Percentiles rank a stretch among this genome's conserved stretches.
phyloP scores from a whole-genome alignment of 2,329 filamentous ascomycete genomes.

The Xylariales sp. region DNA sequence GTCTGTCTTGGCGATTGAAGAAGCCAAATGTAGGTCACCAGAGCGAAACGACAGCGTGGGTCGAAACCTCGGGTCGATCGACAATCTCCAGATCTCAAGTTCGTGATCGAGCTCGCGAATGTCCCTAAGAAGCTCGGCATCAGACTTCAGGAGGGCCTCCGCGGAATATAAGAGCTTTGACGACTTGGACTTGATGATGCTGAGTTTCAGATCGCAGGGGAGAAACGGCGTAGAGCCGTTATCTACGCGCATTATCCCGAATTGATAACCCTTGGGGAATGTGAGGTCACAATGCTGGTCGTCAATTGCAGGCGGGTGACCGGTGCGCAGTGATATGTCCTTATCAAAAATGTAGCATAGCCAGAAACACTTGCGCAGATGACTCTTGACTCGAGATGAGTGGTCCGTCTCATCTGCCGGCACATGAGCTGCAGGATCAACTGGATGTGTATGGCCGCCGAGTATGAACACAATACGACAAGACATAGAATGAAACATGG shows the following conservation, averaged over 20 bases:
- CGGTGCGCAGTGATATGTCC: conserved; percentile 48
- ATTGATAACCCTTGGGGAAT: conserved; percentile 37
- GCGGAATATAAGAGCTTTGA: conserved; percentile 46
- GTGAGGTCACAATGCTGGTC: conserved; percentile 50
- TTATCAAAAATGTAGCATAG: conserved; percentile 51
- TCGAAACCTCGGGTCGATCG: conserved; percentile 38
- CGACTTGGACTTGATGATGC: conserved; percentile 46
- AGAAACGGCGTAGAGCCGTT: conserved; percentile 24
- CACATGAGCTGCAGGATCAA: conserved; percentile 4
- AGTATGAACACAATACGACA: conserved; percentile 45
- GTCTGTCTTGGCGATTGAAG: conserved; percentile 19
- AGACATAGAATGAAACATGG: conserved; percentile 38
- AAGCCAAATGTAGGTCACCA: conserved; percentile 13
- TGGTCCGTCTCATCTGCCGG: conserved; percentile 3
- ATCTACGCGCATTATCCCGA: conserved; percentile 17
- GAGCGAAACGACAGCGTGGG: conserved; percentile 39
- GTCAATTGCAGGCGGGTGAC: conserved; percentile 45
- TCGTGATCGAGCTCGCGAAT: conserved; percentile 55
- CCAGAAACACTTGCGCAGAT: conserved; percentile 46
- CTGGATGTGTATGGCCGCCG: conserved; percentile 35
- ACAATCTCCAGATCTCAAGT: conserved; percentile 49
- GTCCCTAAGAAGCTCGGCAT: conserved; percentile 48
- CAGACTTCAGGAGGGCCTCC: conserved; percentile 41
- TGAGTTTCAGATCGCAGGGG: conserved; percentile 44
- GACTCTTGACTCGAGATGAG: conserved; percentile 23